Conservation (phyloP, 2,329 filamentous ascomycete species). For the Aspergillus brasiliensis region DNA sequence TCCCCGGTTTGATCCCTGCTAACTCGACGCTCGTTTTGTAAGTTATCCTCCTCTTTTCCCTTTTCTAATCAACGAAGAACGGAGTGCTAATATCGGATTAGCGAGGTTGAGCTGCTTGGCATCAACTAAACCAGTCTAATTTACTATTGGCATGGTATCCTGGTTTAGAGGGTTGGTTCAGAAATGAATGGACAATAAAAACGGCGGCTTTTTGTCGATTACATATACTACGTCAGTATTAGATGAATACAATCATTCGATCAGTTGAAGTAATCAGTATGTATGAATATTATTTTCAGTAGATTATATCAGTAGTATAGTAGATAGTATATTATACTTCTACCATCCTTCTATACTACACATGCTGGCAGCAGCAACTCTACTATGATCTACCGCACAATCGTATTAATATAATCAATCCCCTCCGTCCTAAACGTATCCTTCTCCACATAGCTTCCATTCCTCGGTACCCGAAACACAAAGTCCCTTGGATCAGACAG, state of each 20-base stretch:
- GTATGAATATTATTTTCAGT: background rate
- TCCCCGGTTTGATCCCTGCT: constrained; percentile 74
- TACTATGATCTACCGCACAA: constrained; percentile 22
- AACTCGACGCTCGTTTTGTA: constrained; percentile 81
- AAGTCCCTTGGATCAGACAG: constrained; percentile 22
- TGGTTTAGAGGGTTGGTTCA: background rate
- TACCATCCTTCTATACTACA: background rate
- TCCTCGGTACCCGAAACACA: constrained; percentile 30
- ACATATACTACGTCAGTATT: background rate
- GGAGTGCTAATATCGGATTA: background rate
- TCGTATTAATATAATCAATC: constrained; percentile 31
- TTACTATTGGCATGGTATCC: background rate
- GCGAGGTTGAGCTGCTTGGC: constrained; percentile 13
- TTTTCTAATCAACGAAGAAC: background rate
- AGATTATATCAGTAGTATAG: no score
- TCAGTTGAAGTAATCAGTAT: background rate
- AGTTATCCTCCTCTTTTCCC: constrained; percentile 43
- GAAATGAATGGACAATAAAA: background rate
- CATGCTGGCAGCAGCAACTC: background rate
- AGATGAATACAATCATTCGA: background rate
- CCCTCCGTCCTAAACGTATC: constrained; percentile 31
- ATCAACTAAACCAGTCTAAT: background rate
- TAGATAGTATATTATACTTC: no score
- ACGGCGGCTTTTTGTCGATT: background rate
- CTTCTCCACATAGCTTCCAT: constrained; percentile 29